Conservation (phyloP, 768 basidiomycete genomes). For the Termitomyces bulborhizus region DNA sequence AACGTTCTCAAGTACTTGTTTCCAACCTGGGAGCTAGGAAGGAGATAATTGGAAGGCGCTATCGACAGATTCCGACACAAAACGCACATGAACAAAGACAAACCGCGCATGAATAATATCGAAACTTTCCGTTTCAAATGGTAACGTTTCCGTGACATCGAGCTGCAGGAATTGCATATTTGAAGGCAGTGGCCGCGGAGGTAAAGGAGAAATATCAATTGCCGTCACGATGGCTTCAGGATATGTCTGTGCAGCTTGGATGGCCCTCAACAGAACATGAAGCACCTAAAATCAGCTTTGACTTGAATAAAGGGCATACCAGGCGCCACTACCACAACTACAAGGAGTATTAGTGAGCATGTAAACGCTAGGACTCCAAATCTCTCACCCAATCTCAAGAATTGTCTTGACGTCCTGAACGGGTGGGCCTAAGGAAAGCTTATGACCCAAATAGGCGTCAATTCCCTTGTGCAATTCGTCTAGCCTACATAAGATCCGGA, state of each 20-base stretch:
- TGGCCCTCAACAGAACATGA: background rate
- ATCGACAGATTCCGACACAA: no score
- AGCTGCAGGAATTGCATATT: slow-evolving; percentile 4
- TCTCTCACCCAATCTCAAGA: slow-evolving; percentile 3
- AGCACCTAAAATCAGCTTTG: background rate
- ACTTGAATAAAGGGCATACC: background rate
- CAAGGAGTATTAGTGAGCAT: background rate
- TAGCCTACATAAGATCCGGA: background rate
- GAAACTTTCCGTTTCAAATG: background rate
- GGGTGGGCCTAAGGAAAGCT: background rate
- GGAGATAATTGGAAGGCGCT: background rate
- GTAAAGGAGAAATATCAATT: slow-evolving; percentile 5
- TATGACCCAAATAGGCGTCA: slow-evolving; percentile 2
- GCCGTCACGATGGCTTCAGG: slow-evolving; percentile 6
- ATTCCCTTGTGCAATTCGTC: slow-evolving; percentile 7
- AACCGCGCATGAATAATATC: background rate
- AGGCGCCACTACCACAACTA: slow-evolving; percentile 3
- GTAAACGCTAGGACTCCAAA: no score
- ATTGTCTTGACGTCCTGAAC: background rate
- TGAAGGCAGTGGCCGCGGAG: background rate
- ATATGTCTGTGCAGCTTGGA: slow-evolving; percentile 3
- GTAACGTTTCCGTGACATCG: background rate
- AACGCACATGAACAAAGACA: background rate
- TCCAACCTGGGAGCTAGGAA: background rate
- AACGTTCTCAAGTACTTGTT: background rate